These are phyloP conservation scores for Pseudonitzschia delicatissima DNA, from an alignment of 108 stramenopile species.

Conservation along the genomic window DNA sequence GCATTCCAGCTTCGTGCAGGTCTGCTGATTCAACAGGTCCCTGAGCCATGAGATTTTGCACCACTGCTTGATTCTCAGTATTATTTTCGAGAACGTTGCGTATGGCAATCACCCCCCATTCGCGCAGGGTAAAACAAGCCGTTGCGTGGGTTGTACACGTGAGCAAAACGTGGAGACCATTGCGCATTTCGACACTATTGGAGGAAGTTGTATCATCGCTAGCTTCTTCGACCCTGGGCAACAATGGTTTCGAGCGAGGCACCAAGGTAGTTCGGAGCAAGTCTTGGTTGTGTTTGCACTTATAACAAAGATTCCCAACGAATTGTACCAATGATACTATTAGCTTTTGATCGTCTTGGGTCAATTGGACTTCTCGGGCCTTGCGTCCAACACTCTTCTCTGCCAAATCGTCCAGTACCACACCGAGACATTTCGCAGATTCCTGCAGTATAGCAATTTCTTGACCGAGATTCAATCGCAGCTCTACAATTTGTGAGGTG, in stretches of 20 bases:
- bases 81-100: conserved; percentile 75
- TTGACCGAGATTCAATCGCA: conserved; percentile 48
- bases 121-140: conserved; percentile 79
- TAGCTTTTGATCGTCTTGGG: conserved; percentile 49
- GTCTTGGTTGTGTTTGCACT: conserved; percentile 73
- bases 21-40: conserved; percentile 61
- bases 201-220: not conserved
- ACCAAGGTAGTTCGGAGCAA: conserved; percentile 48
- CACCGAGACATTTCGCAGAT: conserved; percentile 44
- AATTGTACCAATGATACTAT: conserved; percentile 61
- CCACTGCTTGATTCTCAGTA: conserved; percentile 54
- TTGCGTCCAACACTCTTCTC: conserved; percentile 40
- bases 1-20: conserved; percentile 59
- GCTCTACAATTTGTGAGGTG: conserved; percentile 9
- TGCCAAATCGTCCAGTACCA: conserved; percentile 52
- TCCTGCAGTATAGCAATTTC: conserved; percentile 43
- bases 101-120: conserved; percentile 86
- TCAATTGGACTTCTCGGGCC: conserved; percentile 54
- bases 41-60: conserved; percentile 68
- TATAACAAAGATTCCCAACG: conserved; percentile 67
- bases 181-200: conserved; percentile 24
- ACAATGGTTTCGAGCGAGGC: conserved; percentile 16
- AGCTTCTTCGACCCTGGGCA: not conserved
- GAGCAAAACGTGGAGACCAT: conserved; percentile 71
- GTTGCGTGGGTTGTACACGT: conserved; percentile 70